Percentiles rank a stretch among this genome's conserved stretches.
These are phyloP conservation scores for Trichoderma sp. DNA, from an alignment of 2,329 filamentous ascomycete genomes.

Conservation along the genomic window DNA sequence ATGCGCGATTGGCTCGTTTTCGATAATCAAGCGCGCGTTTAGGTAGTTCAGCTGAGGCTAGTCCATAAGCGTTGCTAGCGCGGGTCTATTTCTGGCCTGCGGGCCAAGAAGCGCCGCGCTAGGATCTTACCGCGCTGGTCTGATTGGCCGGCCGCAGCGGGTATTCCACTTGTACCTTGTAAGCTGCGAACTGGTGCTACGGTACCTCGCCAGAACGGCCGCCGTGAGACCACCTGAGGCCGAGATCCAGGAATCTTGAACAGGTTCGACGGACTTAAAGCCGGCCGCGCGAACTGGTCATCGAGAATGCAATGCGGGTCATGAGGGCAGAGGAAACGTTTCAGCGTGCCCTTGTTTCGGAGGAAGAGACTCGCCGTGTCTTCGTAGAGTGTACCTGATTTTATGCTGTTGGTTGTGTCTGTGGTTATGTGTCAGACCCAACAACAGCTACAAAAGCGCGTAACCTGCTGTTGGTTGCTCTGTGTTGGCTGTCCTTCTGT, in stretches of 20 bases:
- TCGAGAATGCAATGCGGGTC: background rate
- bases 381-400: background rate
- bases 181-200: background rate
- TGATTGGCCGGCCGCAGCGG: conserved; percentile 18
- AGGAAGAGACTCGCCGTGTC: background rate
- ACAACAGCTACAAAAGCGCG: conserved; percentile 20
- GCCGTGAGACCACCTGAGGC: background rate
- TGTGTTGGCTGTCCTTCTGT: background rate
- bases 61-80: background rate
- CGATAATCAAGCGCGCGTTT: conserved; percentile 24
- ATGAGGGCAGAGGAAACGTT: conserved; percentile 12
- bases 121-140: conserved; percentile 23
- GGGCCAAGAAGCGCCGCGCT: conserved; percentile 13
- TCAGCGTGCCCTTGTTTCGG: conserved; percentile 3
- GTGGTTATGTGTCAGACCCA: background rate
- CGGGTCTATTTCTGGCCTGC: conserved; percentile 12
- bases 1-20: background rate
- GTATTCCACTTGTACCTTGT: background rate
- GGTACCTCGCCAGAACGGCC: conserved; percentile 1
- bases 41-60: background rate
- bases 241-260: background rate
- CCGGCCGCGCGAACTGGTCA: background rate
- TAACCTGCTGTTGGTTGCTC: conserved; percentile 4
- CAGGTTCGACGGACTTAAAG: background rate
- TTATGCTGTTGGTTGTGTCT: background rate